Conservation (phyloP, 495 filamentous ascomycete species). For the Penicillium roqueforti region DNA sequence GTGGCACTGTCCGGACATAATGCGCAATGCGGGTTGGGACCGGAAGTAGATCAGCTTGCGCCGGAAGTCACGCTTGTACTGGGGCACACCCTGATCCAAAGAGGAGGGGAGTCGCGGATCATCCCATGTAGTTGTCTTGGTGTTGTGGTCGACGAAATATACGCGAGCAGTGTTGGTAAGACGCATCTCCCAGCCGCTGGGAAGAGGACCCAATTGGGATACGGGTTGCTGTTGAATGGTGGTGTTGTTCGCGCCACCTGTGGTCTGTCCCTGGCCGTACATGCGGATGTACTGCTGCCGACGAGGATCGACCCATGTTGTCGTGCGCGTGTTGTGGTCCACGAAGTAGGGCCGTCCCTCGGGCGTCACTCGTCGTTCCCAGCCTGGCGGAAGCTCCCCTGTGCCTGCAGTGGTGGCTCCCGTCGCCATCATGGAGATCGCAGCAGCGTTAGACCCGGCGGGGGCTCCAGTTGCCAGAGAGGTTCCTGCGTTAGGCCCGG, state of each 20-base stretch:
- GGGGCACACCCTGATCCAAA: conserved; percentile 94
- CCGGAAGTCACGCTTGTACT: conserved; percentile 98
- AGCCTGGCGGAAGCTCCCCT: conserved; percentile 90
- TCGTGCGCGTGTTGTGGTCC: conserved; percentile 98
- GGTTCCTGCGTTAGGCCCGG: conserved; percentile 25
- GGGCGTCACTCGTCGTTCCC: conserved; percentile 93
- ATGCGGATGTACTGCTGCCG: conserved; percentile 97
- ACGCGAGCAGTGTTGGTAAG: conserved; percentile 96
- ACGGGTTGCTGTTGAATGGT: conserved; percentile 97
- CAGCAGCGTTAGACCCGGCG: conserved; percentile 43
- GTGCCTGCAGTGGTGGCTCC: conserved; percentile 92
- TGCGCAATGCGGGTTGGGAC: conserved; percentile 92
- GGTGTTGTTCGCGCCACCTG: conserved; percentile 61
- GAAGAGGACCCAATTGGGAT: conserved; percentile 92
- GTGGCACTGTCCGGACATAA: conserved; percentile 93
- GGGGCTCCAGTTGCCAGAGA: conserved; percentile 29
- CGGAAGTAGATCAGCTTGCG: conserved; percentile 99
- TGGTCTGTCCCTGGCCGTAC: conserved; percentile 69
- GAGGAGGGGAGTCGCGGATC: conserved; percentile 94
- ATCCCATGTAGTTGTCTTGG: conserved; percentile 99
- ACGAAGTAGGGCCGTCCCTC: conserved; percentile 96
- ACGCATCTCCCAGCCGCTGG: conserved; percentile 99
- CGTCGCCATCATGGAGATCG: conserved; percentile 86
- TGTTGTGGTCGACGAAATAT: conserved; percentile 99
- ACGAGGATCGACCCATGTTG: conserved; percentile 98